Percentiles rank a stretch among this genome's conserved stretches.
Conservation (phyloP, 495 filamentous ascomycete genomes). For the Astrothelium macrocarpum region DNA sequence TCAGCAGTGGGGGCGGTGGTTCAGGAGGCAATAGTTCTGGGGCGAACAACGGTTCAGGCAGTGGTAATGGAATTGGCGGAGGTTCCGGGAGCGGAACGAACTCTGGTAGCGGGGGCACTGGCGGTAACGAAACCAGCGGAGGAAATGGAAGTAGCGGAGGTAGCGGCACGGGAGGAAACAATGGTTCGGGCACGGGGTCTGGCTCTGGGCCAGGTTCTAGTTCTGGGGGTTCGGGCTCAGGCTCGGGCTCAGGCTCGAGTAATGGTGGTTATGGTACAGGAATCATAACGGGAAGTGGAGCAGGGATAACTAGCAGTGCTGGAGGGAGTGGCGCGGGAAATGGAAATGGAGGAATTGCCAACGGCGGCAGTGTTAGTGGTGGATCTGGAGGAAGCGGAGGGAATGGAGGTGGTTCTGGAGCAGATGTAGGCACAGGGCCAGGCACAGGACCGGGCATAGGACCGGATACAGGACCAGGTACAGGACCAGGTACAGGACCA, state of each 20-base stretch:
- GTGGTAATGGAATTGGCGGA: not conserved
- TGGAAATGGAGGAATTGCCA: not conserved
- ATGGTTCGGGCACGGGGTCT: not conserved
- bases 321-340: constrained; percentile 2
- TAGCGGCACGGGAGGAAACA: not conserved
- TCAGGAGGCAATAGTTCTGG: not conserved
- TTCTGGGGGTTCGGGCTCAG: not conserved
- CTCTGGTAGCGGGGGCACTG: not conserved
- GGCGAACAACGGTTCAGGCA: not conserved
- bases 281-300: not conserved
- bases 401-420: constrained; percentile 3
- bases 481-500: not conserved
- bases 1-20: not conserved
- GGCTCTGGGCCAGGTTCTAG: not conserved
- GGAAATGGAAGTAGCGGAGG: not conserved
- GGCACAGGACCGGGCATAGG: not conserved
- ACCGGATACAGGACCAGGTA: not conserved
- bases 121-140: not conserved
- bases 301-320: constrained; percentile 1
- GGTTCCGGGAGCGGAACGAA: not conserved
- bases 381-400: not conserved
- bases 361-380: too few species aligned
- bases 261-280: not conserved
- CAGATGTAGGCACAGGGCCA: not conserved
- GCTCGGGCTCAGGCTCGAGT: not conserved